These are phyloP conservation scores for Eimeria necatrix DNA, from an alignment of 169 alveolate species.

Conservation along the genomic window DNA sequence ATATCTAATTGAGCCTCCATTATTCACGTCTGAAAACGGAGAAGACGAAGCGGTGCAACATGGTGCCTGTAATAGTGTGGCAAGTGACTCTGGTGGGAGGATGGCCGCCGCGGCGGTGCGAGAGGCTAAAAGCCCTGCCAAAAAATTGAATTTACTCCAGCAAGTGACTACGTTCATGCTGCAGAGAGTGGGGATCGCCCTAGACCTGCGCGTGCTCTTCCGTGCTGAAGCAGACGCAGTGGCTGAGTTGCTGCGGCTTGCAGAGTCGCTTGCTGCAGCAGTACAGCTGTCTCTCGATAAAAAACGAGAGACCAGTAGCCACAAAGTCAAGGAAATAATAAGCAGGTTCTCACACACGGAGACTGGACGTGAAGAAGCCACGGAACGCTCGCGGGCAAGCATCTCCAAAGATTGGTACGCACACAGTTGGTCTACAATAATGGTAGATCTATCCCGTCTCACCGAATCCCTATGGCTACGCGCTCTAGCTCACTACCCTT, in stretches of 20 bases:
- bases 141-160: conserved; percentile 2
- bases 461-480: no score
- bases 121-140: neutral
- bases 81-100: conserved; percentile 15
- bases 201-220: conserved; percentile 38
- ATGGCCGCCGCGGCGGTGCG: conserved; percentile 7
- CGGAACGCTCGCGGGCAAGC: no score
- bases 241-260: conserved; percentile 44
- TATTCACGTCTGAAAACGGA: conserved; percentile 8
- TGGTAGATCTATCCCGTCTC: no score
- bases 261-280: conserved; percentile 40
- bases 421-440: no score
- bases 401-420: no score
- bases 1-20: neutral
- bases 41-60: neutral
- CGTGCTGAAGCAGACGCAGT: conserved; percentile 52
- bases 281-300: neutral
- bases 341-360: no score
- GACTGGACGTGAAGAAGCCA: no score
- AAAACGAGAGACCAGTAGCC: neutral
- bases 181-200: conserved; percentile 56
- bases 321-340: no score
- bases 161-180: neutral
- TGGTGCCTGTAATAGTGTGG: neutral
- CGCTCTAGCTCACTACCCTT: neutral